A percentile compares a stretch with the other conserved stretches of the same genome.
These are phyloP conservation scores for Trichoderma sp. DNA, from an alignment of 2,329 filamentous ascomycete species.

Conservation along the genomic window DNA sequence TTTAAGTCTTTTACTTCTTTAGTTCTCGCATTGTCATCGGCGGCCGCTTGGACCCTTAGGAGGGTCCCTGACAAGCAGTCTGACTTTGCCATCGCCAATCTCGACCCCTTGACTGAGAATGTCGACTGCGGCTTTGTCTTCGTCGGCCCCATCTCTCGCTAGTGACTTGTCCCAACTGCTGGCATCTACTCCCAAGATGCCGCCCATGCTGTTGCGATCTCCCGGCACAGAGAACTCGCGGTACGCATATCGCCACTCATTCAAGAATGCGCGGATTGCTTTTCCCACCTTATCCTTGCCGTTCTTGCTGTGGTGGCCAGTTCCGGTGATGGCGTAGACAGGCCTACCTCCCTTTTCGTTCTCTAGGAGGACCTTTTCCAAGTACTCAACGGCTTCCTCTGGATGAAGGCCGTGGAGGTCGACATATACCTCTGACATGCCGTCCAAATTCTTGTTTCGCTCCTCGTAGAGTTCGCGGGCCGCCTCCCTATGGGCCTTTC, in stretches of 20 bases:
- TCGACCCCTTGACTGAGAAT: slow-evolving; percentile 64
- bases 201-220: slow-evolving; percentile 80
- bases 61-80: slow-evolving; percentile 60
- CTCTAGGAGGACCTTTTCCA: slow-evolving; percentile 82
- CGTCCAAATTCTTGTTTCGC: slow-evolving; percentile 68
- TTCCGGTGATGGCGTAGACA: slow-evolving; percentile 94
- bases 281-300: slow-evolving; percentile 98
- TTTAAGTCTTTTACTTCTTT: slow-evolving; percentile 32
- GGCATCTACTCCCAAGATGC: slow-evolving; percentile 67
- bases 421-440: slow-evolving; percentile 76
- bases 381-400: slow-evolving; percentile 92
- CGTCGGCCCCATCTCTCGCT: slow-evolving; percentile 44
- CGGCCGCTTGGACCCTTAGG: slow-evolving; percentile 54
- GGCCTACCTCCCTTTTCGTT: slow-evolving; percentile 71
- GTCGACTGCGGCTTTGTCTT: slow-evolving; percentile 48
- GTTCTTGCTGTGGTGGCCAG: slow-evolving; percentile 96
- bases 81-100: slow-evolving; percentile 65
- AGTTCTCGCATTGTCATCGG: slow-evolving; percentile 36
- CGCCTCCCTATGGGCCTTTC: slow-evolving; percentile 92
- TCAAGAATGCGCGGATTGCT: slow-evolving; percentile 83
- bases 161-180: slow-evolving; percentile 65
- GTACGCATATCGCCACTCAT: slow-evolving; percentile 94
- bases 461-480: slow-evolving; percentile 90
- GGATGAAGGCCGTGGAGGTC: slow-evolving; percentile 98
- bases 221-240: slow-evolving; percentile 94